A percentile compares a stretch with the other conserved stretches of the same genome.
Evolutionary conservation across 208 protist genomes (phyloP).

Genomic region (Trichomonas gallinae): DNA sequence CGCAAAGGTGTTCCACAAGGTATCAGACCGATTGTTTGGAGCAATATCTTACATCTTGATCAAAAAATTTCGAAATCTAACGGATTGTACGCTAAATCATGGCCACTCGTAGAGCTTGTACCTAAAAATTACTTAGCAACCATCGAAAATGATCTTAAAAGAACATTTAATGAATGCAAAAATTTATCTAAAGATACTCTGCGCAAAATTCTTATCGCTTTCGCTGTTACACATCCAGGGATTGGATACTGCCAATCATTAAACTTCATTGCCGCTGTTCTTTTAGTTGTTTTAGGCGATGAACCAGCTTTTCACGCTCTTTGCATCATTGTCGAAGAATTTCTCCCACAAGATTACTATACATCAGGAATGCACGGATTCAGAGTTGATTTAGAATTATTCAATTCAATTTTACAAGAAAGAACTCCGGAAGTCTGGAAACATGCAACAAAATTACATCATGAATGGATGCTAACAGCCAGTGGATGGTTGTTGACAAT

Average conservation of each 20-base stretch:
- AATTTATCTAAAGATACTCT: conserved; percentile 19
- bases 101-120: neutral
- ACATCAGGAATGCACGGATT: neutral
- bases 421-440: neutral
- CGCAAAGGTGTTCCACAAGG: neutral
- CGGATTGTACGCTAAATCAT: neutral
- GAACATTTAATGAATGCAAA: neutral
- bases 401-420: neutral
- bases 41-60: neutral
- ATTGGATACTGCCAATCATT: conserved; percentile 57
- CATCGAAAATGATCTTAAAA: neutral
- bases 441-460: neutral
- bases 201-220: conserved; percentile 39
- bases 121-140: neutral
- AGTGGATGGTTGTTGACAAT: conserved; percentile 8
- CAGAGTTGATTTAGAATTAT: conserved; percentile 15
- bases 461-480: neutral
- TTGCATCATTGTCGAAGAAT: conserved; percentile 34
- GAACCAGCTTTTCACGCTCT: conserved; percentile 52
- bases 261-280: conserved; percentile 50
- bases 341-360: conserved; percentile 33
- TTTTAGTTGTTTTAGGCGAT: conserved; percentile 50
- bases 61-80: neutral
- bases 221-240: conserved; percentile 38
- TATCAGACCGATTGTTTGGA: neutral